These are phyloP conservation scores for Didymella exigua DNA, from an alignment of 2,329 filamentous ascomycete species.

Conservation along the genomic window DNA sequence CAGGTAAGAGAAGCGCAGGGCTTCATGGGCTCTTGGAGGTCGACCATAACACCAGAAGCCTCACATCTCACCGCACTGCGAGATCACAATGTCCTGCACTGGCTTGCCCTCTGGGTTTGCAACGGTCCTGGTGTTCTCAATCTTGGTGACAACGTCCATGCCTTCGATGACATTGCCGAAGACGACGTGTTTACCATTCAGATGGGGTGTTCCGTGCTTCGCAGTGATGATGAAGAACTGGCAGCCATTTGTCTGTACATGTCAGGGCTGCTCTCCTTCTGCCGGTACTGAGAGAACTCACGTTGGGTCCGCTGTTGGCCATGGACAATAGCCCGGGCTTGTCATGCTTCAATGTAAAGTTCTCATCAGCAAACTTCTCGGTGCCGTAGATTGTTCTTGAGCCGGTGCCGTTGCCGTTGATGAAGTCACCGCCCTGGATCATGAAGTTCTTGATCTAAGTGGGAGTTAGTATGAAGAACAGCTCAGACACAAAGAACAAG, in stretches of 20 bases:
- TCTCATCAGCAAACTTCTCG: slow-evolving; percentile 86
- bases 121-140: slow-evolving; percentile 80
- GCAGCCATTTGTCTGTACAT: slow-evolving; percentile 72
- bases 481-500: not conserved
- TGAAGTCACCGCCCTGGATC: slow-evolving; percentile 95
- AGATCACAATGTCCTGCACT: slow-evolving; percentile 80
- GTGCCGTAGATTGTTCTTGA: slow-evolving; percentile 86
- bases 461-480: slow-evolving; percentile 13
- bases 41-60: not conserved
- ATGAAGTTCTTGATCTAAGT: slow-evolving; percentile 90
- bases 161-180: slow-evolving; percentile 90
- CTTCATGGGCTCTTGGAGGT: not conserved
- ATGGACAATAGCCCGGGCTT: slow-evolving; percentile 83
- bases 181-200: slow-evolving; percentile 93
- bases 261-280: slow-evolving; percentile 1
- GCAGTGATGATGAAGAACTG: slow-evolving; percentile 98
- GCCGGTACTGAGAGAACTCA: slow-evolving; percentile 54
- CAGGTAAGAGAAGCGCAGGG: not conserved
- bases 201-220: slow-evolving; percentile 71
- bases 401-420: slow-evolving; percentile 91
- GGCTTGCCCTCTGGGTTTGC: slow-evolving; percentile 74
- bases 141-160: slow-evolving; percentile 88
- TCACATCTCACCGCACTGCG: slow-evolving; percentile 93
- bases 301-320: slow-evolving; percentile 62
- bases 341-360: slow-evolving; percentile 81